Base-by-base conservation (phyloP, 441 rosid species). In the Hura crepitans region DNA sequence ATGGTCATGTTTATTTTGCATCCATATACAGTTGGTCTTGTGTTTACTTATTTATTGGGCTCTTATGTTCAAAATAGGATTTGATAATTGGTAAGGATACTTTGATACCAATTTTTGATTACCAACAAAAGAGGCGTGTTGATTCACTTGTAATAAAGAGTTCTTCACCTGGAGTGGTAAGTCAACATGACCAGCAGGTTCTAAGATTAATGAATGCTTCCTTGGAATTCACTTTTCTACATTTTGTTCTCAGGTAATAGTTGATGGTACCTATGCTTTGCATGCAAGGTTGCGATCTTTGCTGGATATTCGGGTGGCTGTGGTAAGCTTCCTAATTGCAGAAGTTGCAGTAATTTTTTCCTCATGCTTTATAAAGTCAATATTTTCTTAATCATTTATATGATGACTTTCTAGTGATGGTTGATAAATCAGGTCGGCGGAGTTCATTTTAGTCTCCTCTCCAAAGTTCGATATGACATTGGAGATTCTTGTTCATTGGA, bases 291-390 rank as follows among this genome's bases (percentile, higher is more conserved):
- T 95, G 82, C 96, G 99, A 70, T 92, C 99, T 72, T 86, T 95
- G 80, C 81, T 95, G 76, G 99, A 95, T 82, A 95, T 95, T 73
- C 96, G 98, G 76, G 98, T 95, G 83, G 99, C 99, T 57, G 99
- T 95, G 93, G 99, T 95, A 82, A 80, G 59, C 55, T 54, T 76
- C 69, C 62, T 62, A 31, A 42, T 49, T 28, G 68, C 50, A 70
- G 49, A 47, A 47, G 27, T 59, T 54, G 49, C 28, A 54, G 20
- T 62, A 14, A 27, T 66, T 76, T 51, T 0, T 62, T 47, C 49
- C 15, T 28, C 15, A 71, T 60, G 33, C 37, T 73, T 68, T 66
- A 37, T 61, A 43, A 28, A 67, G 66, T 54, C 74, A 30, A 57
- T 45, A 54, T n/a, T 68, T 55, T 31, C 7, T 69, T 25, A 58